phyloP scores from a whole-genome alignment of 108 stramenopile species.

The Stephanodiscus triporus region DNA sequence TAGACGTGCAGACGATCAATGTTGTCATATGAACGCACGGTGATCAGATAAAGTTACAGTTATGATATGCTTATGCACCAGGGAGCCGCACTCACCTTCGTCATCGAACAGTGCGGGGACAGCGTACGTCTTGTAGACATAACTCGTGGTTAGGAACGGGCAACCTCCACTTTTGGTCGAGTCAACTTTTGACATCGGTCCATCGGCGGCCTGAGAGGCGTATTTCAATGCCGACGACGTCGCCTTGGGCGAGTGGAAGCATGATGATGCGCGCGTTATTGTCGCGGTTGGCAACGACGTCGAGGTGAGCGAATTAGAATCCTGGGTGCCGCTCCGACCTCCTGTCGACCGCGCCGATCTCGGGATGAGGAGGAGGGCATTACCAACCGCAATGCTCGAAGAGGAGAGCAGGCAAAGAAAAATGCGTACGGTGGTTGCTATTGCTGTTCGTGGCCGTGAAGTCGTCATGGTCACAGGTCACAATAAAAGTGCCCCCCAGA shows the following conservation, averaged over 20 bases:
- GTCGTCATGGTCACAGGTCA: not conserved
- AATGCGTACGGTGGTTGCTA: not conserved
- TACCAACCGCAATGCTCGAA: not conserved
- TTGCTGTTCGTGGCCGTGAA: not conserved
- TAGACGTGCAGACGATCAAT: not conserved
- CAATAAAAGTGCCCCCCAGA: not conserved
- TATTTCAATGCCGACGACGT: slow-evolving; percentile 10
- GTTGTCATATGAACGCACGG: not conserved
- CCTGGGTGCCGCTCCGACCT: no score
- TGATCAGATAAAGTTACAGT: not conserved
- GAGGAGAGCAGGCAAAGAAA: not conserved
- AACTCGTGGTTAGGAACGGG: slow-evolving; percentile 35
- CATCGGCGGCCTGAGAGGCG: slow-evolving; percentile 1
- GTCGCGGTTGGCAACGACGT: not conserved
- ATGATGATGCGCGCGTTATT: not conserved
- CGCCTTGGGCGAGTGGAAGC: not conserved
- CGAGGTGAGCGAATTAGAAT: not conserved
- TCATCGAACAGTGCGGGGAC: slow-evolving; percentile 34
- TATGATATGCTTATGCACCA: not conserved
- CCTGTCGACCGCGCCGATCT: no score
- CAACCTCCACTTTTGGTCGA: slow-evolving; percentile 41
- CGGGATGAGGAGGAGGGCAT: not conserved
- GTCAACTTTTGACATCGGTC: slow-evolving; percentile 43
- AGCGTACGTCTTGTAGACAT: slow-evolving; percentile 21
- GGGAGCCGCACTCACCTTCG: not conserved